These are phyloP conservation scores for Escovopsis sp. DNA, from an alignment of 2,329 filamentous ascomycete species.

Conservation along the genomic window DNA sequence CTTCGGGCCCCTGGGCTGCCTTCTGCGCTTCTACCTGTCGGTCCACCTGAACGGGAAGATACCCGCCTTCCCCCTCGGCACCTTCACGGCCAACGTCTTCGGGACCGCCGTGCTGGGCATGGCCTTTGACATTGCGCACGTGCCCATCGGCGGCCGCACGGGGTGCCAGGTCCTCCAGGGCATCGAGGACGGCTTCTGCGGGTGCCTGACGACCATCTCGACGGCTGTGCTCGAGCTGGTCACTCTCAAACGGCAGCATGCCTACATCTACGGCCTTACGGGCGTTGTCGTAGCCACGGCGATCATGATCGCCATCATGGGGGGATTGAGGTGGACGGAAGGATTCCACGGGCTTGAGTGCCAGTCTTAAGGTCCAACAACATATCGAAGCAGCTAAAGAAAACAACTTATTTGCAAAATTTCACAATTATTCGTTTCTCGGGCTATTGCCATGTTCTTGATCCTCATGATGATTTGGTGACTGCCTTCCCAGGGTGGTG, in stretches of 20 bases:
- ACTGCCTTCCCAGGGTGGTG: too few relatives aligned
- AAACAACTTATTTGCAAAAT: constrained; percentile 4
- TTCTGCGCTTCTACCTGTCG: constrained; percentile 60
- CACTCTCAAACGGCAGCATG: constrained; percentile 32
- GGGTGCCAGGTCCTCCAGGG: constrained; percentile 57
- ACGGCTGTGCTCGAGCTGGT: constrained; percentile 51
- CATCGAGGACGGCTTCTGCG: constrained; percentile 53
- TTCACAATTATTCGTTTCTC: too few relatives aligned
- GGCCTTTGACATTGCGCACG: constrained; percentile 66
- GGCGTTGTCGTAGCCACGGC: constrained; percentile 47
- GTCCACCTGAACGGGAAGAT: constrained; percentile 53
- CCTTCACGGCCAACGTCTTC: constrained; percentile 66
- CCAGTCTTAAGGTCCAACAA: not conserved
- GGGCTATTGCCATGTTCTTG: not conserved
- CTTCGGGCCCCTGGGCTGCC: constrained; percentile 68
- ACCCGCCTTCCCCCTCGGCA: constrained; percentile 66
- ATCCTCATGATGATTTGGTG: not conserved
- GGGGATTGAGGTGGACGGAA: constrained; percentile 55
- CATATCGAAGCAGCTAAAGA: too few relatives aligned
- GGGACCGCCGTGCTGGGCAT: constrained; percentile 64
- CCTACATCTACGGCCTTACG: constrained; percentile 52
- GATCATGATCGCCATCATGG: constrained; percentile 57
- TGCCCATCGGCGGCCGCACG: constrained; percentile 36
- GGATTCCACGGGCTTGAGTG: constrained; percentile 35
- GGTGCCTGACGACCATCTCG: constrained; percentile 50